Evolutionary conservation across 805 yeast genomes (phyloP).

Genomic region (Suhomyces prunicola): DNA sequence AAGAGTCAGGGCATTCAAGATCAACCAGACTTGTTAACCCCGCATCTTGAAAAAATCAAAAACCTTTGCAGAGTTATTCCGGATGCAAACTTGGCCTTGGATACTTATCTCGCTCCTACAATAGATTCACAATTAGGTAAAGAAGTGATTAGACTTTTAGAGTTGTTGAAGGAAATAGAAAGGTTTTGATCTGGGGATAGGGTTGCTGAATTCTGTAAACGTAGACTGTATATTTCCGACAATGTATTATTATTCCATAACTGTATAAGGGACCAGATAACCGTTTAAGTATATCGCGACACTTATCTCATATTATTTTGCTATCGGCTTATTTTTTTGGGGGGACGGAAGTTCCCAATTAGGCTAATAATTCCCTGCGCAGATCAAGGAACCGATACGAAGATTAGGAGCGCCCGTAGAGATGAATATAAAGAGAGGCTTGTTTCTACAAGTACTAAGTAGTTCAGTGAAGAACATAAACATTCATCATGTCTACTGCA

Average conservation of each 20-base stretch:
- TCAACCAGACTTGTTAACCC: neutral
- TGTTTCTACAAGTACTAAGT: neutral
- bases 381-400: neutral
- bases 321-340: neutral
- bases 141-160: conserved; percentile 36
- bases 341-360: neutral
- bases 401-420: neutral
- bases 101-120: conserved; percentile 32
- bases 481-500: conserved; percentile 14
- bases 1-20: neutral
- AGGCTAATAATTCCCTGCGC: neutral
- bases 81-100: conserved; percentile 33
- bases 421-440: neutral
- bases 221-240: neutral
- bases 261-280: neutral
- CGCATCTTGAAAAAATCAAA: conserved; percentile 9
- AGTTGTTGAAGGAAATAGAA: conserved; percentile 18
- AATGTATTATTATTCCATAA: neutral
- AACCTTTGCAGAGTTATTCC: conserved; percentile 29
- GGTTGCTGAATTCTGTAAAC: neutral
- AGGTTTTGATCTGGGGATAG: neutral
- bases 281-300: neutral
- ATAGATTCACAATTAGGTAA: conserved; percentile 34
- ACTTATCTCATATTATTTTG: neutral
- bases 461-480: neutral